Conservation (phyloP, 331 rosid species). For the Rhamnella rubrinervis region DNA sequence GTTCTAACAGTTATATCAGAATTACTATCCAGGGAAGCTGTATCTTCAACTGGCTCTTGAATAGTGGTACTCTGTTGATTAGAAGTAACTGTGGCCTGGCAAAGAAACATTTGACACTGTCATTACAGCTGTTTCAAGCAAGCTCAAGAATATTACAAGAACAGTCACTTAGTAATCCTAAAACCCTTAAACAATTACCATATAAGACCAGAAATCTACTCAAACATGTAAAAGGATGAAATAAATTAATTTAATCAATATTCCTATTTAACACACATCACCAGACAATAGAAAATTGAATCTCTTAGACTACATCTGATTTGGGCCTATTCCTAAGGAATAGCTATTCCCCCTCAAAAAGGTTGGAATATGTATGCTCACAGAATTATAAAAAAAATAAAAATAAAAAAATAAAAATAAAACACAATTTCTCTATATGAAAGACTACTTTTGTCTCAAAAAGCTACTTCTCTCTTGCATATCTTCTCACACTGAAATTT, state of each 20-base stretch:
- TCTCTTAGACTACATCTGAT: too few species aligned
- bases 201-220: background rate
- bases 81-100: constrained; percentile 35
- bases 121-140: constrained; percentile 4
- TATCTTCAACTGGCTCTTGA: constrained; percentile 83
- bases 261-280: too few species aligned
- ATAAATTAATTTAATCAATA: background rate
- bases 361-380: too few species aligned
- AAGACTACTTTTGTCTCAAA: too few species aligned
- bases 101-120: constrained; percentile 23
- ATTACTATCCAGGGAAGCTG: constrained; percentile 72
- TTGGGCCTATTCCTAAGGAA: too few species aligned
- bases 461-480: too few species aligned
- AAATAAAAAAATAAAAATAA: too few species aligned
- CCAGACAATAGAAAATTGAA: too few species aligned
- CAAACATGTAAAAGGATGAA: background rate
- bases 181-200: background rate
- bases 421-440: too few species aligned
- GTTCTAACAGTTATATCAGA: constrained; percentile 66
- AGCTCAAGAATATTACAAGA: constrained; percentile 4
- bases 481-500: too few species aligned
- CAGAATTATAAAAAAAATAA: too few species aligned
- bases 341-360: too few species aligned
- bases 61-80: constrained; percentile 45
- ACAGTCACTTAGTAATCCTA: background rate